phyloP scores from a whole-genome alignment of 805 yeast genomes.

The Candida dendrica region DNA sequence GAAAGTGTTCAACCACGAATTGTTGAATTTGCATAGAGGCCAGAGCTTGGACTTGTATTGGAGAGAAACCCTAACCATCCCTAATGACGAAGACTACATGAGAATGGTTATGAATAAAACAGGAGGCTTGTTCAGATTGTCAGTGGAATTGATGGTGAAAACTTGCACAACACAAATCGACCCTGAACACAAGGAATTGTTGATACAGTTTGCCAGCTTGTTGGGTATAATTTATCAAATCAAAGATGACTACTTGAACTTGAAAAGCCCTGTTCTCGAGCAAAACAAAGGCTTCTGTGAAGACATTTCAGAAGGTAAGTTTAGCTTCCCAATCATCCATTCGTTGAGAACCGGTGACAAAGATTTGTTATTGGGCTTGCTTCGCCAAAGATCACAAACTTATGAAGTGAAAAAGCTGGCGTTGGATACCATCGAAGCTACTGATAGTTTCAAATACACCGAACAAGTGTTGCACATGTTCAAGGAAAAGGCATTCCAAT shows the following conservation, averaged over 20 bases:
- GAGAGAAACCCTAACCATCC: slow-evolving; percentile 62
- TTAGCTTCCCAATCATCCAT: slow-evolving; percentile 81
- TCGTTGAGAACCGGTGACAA: background rate
- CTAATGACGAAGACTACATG: slow-evolving; percentile 56
- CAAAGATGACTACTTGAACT: slow-evolving; percentile 75
- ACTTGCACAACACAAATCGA: background rate
- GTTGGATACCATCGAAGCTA: background rate
- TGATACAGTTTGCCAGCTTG: slow-evolving; percentile 60
- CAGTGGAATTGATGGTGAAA: slow-evolving; percentile 54
- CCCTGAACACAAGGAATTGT: slow-evolving; percentile 12
- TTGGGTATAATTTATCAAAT: slow-evolving; percentile 84
- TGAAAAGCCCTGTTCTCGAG: slow-evolving; percentile 43
- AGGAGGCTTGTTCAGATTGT: slow-evolving; percentile 79
- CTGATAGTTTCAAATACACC: slow-evolving; percentile 14
- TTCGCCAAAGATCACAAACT: background rate
- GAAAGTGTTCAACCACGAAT: slow-evolving; percentile 56
- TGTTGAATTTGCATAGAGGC: slow-evolving; percentile 78
- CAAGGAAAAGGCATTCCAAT: background rate
- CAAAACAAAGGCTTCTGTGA: slow-evolving; percentile 74
- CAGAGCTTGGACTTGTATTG: slow-evolving; percentile 87
- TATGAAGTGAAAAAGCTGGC: background rate
- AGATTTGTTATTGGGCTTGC: background rate
- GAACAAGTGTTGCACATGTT: background rate
- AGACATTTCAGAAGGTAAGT: slow-evolving; percentile 85
- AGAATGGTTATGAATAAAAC: slow-evolving; percentile 85